Conservation (phyloP, 2,329 filamentous ascomycete genomes). For the Hymenoscyphus occultus region DNA sequence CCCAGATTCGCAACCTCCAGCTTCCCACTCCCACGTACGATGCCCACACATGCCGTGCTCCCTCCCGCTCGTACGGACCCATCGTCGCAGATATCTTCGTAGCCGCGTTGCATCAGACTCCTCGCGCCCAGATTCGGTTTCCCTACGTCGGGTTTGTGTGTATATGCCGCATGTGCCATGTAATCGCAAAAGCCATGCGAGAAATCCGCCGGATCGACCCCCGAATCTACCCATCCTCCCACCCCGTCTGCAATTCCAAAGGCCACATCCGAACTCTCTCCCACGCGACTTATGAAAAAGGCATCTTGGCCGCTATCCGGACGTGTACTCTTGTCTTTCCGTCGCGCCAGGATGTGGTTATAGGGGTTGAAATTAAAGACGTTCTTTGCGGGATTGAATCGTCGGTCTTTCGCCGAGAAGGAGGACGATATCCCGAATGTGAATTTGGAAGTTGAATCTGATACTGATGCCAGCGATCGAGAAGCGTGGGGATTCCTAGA, state of each 20-base stretch:
- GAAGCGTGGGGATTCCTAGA: slow-evolving; percentile 27
- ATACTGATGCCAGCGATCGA: slow-evolving; percentile 6
- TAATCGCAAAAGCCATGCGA: slow-evolving; percentile 90
- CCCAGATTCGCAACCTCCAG: slow-evolving; percentile 91
- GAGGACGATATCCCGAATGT: slow-evolving; percentile 72
- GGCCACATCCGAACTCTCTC: slow-evolving; percentile 67
- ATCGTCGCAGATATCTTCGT: slow-evolving; percentile 77
- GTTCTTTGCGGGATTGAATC: slow-evolving; percentile 65
- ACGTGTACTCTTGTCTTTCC: slow-evolving; percentile 56
- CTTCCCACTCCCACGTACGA: slow-evolving; percentile 68
- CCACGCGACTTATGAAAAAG: slow-evolving; percentile 86
- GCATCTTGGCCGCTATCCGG: slow-evolving; percentile 90
- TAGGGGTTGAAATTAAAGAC: slow-evolving; percentile 69
- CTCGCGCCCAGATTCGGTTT: slow-evolving; percentile 54
- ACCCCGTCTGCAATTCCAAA: slow-evolving; percentile 94
- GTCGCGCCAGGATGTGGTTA: slow-evolving; percentile 54
- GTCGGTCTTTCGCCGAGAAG: slow-evolving; percentile 69
- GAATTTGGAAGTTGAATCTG: slow-evolving; percentile 38
- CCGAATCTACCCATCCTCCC: slow-evolving; percentile 89
- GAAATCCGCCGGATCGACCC: slow-evolving; percentile 92
- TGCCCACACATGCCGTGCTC: slow-evolving; percentile 86
- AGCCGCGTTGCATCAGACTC: slow-evolving; percentile 76
- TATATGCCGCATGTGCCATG: slow-evolving; percentile 73
- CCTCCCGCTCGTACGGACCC: slow-evolving; percentile 74
- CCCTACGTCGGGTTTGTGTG: slow-evolving; percentile 30